Evolutionary conservation across 192 early-diverging fungal genomes (phyloP), one percentile per base, ranked within the genome.

Genomic region (Diversispora eburnea): DNA sequence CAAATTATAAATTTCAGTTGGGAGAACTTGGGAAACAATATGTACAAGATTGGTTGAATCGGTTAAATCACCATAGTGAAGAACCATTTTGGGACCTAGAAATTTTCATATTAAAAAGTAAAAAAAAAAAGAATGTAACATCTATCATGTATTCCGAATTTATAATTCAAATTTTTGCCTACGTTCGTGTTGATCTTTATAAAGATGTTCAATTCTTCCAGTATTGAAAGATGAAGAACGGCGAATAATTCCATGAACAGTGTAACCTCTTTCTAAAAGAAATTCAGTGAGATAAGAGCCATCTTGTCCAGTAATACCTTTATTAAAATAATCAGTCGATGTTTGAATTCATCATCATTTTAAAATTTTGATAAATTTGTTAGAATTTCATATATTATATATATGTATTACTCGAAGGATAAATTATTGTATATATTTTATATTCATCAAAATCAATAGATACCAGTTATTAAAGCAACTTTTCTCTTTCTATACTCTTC

Each of bases 141-240:
- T 17, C n/a, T 4, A 17, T 52, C 17, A 52, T 52, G 17, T 17
- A 52, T 17, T 54, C 4, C 5, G 9, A 5, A 22, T 6, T 9
- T 0, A n/a, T n/a, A 72, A 59, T 48, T 6, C 8, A 5, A 33
- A 65, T 33, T n/a, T 13, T 19, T 19, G 73, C 81, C 82, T 85
- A 87, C 86, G 79, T 72, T 83, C 84, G 67, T 92, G 91, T 69
- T 79, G 81, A 79, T 92, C 91, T 72, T 85, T 85, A 77, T 92
- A 92, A 62, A 92, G 83, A 78, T 91, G 90, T 62, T 89, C 87
- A 75, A 92, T 91, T 77, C 91, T 82, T 33, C 90, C 90, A 48
- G 91, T 92, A 77, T 92, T 92, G 84, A 92, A 92, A n/a, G 91
- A 92, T 22, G 91, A 92, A 6, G 91, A 92, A 55, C 91, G 85